Conservation (phyloP, 768 basidiomycete genomes). For the Rhodotorula paludigena region DNA sequence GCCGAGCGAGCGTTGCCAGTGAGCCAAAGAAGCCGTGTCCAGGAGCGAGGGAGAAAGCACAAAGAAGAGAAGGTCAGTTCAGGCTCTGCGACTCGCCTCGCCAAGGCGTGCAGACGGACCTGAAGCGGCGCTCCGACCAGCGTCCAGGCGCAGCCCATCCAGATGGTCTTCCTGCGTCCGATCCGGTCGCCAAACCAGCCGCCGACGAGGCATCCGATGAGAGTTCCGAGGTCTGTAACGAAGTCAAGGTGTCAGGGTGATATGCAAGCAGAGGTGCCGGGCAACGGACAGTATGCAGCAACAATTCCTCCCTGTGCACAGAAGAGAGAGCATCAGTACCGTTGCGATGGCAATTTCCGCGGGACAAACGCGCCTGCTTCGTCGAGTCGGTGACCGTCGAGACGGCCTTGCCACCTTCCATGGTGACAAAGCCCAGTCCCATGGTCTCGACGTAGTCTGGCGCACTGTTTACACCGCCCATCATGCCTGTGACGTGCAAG, state of each 20-base stretch:
- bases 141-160: constrained; percentile 32
- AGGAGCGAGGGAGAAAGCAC: no score
- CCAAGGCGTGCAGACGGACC: background rate
- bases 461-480: constrained; percentile 38
- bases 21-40: no score
- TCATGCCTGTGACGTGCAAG: constrained; percentile 16
- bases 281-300: constrained; percentile 29
- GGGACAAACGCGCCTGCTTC: background rate
- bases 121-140: constrained; percentile 42
- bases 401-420: background rate
- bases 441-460: constrained; percentile 35
- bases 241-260: background rate
- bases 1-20: no score
- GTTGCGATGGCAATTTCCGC: no score
- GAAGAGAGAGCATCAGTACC: background rate
- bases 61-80: no score
- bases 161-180: constrained; percentile 37
- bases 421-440: constrained; percentile 25
- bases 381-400: constrained; percentile 30
- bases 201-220: constrained; percentile 39
- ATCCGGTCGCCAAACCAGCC: constrained; percentile 41
- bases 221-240: constrained; percentile 32
- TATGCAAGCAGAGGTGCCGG: no score
- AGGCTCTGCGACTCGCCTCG: no score
- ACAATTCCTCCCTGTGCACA: constrained; percentile 41